Percentiles rank a stretch among this genome's conserved stretches.
Conservation (phyloP, 2,329 filamentous ascomycete species). For the Talaromyces verruculosus region DNA sequence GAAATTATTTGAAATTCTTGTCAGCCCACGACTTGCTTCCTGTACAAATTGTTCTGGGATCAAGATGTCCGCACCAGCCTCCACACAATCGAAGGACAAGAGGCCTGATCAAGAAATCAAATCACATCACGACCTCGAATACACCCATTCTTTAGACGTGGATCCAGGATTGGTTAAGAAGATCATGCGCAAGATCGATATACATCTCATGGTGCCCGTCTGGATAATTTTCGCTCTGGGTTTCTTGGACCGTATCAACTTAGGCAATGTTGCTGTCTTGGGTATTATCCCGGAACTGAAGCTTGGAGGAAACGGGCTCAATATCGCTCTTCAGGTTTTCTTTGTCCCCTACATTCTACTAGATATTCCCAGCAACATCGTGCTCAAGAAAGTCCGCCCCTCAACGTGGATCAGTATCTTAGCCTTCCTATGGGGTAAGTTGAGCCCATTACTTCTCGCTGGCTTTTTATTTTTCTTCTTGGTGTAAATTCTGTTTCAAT, state of each 20-base stretch:
- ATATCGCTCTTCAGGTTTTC: conserved; percentile 38
- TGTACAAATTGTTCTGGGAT: background rate
- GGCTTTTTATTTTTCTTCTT: background rate
- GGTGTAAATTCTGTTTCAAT: background rate
- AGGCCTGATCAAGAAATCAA: background rate
- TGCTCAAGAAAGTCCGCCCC: conserved; percentile 28
- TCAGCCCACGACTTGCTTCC: background rate
- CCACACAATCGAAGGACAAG: background rate
- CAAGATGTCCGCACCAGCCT: background rate
- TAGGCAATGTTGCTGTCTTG: conserved; percentile 28
- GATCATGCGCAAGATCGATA: conserved; percentile 26
- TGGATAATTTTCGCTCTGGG: conserved; percentile 24
- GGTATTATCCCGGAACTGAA: conserved; percentile 27
- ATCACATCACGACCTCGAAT: background rate
- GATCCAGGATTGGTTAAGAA: background rate
- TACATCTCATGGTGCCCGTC: conserved; percentile 27
- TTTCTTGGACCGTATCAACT: conserved; percentile 27
- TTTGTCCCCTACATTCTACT: conserved; percentile 32
- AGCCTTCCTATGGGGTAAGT: conserved; percentile 27
- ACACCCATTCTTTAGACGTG: background rate
- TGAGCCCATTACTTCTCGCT: background rate
- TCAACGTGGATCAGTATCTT: conserved; percentile 29
- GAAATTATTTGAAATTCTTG: background rate
- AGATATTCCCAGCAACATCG: conserved; percentile 29
- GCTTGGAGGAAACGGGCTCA: conserved; percentile 33